These are phyloP conservation scores for Monosporozyma solicola DNA, from an alignment of 805 yeast species.

Conservation along the genomic window DNA sequence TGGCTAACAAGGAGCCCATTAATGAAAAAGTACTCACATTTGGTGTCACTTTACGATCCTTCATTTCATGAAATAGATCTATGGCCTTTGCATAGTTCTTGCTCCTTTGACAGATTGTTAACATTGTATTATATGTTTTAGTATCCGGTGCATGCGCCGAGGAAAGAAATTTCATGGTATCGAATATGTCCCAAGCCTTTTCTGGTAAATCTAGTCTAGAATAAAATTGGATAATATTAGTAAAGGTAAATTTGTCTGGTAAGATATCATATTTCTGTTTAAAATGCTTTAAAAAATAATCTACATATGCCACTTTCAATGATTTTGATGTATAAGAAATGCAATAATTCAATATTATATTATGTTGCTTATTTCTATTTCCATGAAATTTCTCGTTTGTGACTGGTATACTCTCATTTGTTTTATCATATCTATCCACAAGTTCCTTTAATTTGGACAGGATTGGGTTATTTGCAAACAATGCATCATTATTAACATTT, in stretches of 20 bases:
- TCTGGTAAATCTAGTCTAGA: constrained; percentile 8
- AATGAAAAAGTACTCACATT: constrained; percentile 14
- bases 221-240: constrained; percentile 25
- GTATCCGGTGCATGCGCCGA: constrained; percentile 56
- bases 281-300: constrained; percentile 21
- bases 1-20: constrained; percentile 22
- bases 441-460: constrained; percentile 13
- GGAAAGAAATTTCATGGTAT: constrained; percentile 76
- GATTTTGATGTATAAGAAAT: constrained; percentile 17
- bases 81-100: constrained; percentile 64
- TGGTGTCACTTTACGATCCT: constrained; percentile 19
- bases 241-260: constrained; percentile 24
- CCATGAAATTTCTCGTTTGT: not conserved
- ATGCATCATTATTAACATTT: not conserved
- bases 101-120: constrained; percentile 53
- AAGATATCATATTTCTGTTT: constrained; percentile 15
- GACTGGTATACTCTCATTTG: not conserved
- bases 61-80: constrained; percentile 68
- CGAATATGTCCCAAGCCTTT: constrained; percentile 68
- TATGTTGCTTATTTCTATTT: not conserved
- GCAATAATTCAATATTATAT: constrained; percentile 18
- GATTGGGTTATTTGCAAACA: constrained; percentile 6
- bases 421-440: not conserved
- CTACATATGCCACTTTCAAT: constrained; percentile 15
- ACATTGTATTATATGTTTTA: constrained; percentile 60